Percentiles rank a stretch among this genome's conserved stretches.
phyloP scores from a whole-genome alignment of 495 filamentous ascomycete genomes.

The Podospora fimiseda region DNA sequence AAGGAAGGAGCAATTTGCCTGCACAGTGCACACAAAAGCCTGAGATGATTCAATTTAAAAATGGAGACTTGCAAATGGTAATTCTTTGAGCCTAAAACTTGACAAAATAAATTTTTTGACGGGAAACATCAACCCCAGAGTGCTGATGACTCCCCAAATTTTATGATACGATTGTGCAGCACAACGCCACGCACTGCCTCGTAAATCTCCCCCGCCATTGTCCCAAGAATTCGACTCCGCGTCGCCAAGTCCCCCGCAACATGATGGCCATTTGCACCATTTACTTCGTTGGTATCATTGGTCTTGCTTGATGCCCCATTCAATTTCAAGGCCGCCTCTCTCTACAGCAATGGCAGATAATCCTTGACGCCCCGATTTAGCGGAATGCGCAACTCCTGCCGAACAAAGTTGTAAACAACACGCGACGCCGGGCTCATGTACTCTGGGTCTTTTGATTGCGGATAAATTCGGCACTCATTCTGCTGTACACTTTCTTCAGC shows the following conservation, averaged over 20 bases:
- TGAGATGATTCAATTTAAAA: too few species aligned
- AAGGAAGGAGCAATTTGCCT: too few species aligned
- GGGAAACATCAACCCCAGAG: conserved; percentile 13
- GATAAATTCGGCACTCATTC: neutral
- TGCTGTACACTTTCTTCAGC: conserved; percentile 13
- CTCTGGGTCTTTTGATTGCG: conserved; percentile 16
- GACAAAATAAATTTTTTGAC: too few species aligned
- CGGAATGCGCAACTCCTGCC: conserved; percentile 35
- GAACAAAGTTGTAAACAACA: conserved; percentile 39
- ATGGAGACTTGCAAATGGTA: too few species aligned
- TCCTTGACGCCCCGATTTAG: conserved; percentile 39
- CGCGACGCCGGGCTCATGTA: conserved; percentile 39
- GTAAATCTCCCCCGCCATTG: conserved; percentile 25
- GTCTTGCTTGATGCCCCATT: neutral
- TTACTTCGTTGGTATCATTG: neutral
- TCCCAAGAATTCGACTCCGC: conserved; percentile 15
- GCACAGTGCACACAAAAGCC: too few species aligned
- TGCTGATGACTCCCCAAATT: conserved; percentile 7
- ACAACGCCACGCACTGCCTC: conserved; percentile 17
- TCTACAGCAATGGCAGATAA: conserved; percentile 29
- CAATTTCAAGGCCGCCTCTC: neutral
- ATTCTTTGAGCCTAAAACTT: too few species aligned
- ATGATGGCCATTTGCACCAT: neutral
- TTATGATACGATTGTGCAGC: conserved; percentile 20
- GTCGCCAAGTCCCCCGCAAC: neutral